phyloP scores from a whole-genome alignment of 1,139 yeast species.

The Geotrichum candidum region DNA sequence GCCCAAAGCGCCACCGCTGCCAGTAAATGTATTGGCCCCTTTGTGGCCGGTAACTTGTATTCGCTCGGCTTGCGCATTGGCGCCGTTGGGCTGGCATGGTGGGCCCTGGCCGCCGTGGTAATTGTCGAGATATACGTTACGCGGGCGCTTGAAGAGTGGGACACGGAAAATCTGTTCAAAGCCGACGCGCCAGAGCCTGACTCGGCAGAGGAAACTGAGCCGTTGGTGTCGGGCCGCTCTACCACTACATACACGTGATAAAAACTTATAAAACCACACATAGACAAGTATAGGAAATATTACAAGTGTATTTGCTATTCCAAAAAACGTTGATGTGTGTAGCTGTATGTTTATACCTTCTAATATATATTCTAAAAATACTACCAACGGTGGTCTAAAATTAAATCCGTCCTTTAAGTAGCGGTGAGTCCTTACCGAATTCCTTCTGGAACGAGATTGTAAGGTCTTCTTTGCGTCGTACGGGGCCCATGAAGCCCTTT shows the following conservation, averaged over 20 bases:
- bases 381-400: neutral
- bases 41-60: conserved; percentile 48
- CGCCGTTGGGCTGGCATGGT: conserved; percentile 51
- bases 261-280: too few relatives aligned
- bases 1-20: conserved; percentile 41
- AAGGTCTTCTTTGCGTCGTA: conserved; percentile 24
- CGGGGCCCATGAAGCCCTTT: conserved; percentile 24
- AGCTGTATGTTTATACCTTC: neutral
- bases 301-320: neutral
- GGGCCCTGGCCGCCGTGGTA: conserved; percentile 37
- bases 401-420: conserved; percentile 22
- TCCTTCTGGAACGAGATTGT: conserved; percentile 24
- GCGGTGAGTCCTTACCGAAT: conserved; percentile 27
- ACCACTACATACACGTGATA: neutral
- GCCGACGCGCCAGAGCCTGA: neutral
- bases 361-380: neutral
- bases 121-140: conserved; percentile 25
- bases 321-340: neutral
- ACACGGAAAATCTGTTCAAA: neutral
- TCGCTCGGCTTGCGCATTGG: conserved; percentile 42
- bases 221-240: neutral
- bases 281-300: neutral
- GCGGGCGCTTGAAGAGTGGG: conserved; percentile 28
- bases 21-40: conserved; percentile 54
- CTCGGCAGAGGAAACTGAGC: neutral